Evolutionary conservation across 176 grass and related monocot genomes (phyloP).

Genomic region (Thalia dealbata): DNA sequence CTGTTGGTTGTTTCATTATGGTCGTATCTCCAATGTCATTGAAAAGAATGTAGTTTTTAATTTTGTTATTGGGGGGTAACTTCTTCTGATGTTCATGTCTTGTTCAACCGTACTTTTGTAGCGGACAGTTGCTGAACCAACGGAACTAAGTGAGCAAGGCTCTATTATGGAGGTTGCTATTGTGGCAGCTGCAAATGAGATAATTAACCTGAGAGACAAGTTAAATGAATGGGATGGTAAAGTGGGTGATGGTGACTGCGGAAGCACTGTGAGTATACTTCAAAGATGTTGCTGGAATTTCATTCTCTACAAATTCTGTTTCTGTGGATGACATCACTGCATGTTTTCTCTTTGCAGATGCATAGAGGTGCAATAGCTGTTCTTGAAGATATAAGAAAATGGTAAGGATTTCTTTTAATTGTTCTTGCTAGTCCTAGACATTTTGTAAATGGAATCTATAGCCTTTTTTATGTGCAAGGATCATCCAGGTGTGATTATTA

Average conservation of each 20-base stretch:
- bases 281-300: slow-evolving; percentile 1
- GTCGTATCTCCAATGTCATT: too few relatives aligned
- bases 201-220: slow-evolving; percentile 58
- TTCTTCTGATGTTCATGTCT: slow-evolving; percentile 11
- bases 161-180: slow-evolving; percentile 68
- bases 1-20: too few relatives aligned
- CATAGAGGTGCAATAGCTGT: slow-evolving; percentile 83
- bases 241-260: slow-evolving; percentile 98
- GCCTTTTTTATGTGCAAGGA: not conserved
- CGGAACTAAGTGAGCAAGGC: slow-evolving; percentile 63
- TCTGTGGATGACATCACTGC: not conserved
- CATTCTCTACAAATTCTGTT: not conserved
- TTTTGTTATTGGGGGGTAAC: not conserved
- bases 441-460: slow-evolving; percentile 3
- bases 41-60: too few relatives aligned
- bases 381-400: slow-evolving; percentile 93
- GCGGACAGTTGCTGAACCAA: slow-evolving; percentile 51
- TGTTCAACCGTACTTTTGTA: slow-evolving; percentile 13
- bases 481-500: too few relatives aligned
- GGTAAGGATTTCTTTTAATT: slow-evolving; percentile 28
- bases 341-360: slow-evolving; percentile 55
- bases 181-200: slow-evolving; percentile 67
- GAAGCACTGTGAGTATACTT: slow-evolving; percentile 65
- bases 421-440: not conserved
- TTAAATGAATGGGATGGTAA: slow-evolving; percentile 98